Base-by-base conservation (phyloP, 768 basidiomycete genomes). In the Pleurotus cornucopiae region DNA sequence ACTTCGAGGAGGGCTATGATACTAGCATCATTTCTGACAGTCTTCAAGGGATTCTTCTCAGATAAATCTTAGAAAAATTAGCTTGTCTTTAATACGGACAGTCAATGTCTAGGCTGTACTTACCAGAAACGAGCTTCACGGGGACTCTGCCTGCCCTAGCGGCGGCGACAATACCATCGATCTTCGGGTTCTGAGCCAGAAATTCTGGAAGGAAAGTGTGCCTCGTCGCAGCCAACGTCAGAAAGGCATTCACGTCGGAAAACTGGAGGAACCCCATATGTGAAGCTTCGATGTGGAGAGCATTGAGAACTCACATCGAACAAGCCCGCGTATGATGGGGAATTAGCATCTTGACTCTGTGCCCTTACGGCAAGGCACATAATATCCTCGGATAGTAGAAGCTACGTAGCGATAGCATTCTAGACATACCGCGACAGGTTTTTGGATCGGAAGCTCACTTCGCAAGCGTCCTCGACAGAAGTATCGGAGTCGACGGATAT, bases 241-340 rank as follows among this genome's bases (percentile, higher is more conserved):
- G 69, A 64, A 92, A 93, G n/a, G 91, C 88, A 65, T 93, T 93
- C 9, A 92, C 87, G 65, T 93, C 91, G 14, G 90, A 85, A 62
- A 82, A 91, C 90, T 93, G 37, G 6, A 39, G 45, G 39, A 21
- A 38, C 38, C 46, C 6, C 18, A 13, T 18, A 30, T 52, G 30
- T 18, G 11, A 11, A 5, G 6, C 37, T 40, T 25, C 14, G 58
- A 48, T 57, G n/a, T 58, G 38, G 37, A n/a, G 37, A 44, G 0
- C 37, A 58, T 39, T 13, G 6, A 44, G 54, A 23, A 60, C 86
- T 55, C 63, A 92, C 90, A 68, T 93, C 91, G 63, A 93, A 91
- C 25, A 92, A 73, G 12, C 89, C 90, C 18, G 75, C 68, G 61
- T 71, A 73, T 9, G 62, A 67, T 20, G 61, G 70, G 2, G 30